Conservation (phyloP, 495 filamentous ascomycete species). For the Hypoxylon intermedium region DNA sequence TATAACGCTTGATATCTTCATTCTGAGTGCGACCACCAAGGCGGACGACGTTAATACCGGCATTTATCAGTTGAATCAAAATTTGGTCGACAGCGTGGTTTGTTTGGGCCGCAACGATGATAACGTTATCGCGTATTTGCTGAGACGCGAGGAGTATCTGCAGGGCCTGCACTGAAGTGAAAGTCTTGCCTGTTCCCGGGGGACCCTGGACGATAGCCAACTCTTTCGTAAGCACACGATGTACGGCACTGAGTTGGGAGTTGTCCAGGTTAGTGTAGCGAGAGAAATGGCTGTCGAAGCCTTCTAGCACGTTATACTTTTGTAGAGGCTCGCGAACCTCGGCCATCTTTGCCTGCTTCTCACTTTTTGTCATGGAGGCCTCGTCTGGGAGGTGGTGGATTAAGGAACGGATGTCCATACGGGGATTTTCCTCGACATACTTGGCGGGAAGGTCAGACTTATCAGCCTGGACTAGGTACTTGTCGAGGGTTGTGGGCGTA, state of each 20-base stretch:
- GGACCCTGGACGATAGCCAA: conserved; percentile 88
- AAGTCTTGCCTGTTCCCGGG: conserved; percentile 90
- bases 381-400: conserved; percentile 42
- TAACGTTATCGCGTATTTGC: conserved; percentile 49
- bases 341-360: conserved; percentile 56
- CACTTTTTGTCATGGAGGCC: conserved; percentile 35
- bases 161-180: conserved; percentile 75
- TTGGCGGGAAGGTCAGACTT: conserved; percentile 42
- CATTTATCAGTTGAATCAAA: conserved; percentile 67
- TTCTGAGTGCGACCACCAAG: conserved; percentile 78
- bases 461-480: conserved; percentile 54
- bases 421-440: conserved; percentile 42
- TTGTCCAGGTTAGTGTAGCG: conserved; percentile 64
- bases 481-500: conserved; percentile 52
- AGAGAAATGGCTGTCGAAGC: conserved; percentile 46
- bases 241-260: conserved; percentile 72
- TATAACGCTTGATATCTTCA: conserved; percentile 67
- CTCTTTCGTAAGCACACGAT: conserved; percentile 72
- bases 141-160: conserved; percentile 71
- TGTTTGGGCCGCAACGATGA: conserved; percentile 84
- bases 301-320: conserved; percentile 43
- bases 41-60: conserved; percentile 73
- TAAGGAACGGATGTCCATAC: conserved; percentile 47
- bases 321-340: conserved; percentile 32
- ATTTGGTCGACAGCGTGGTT: conserved; percentile 95